These are phyloP conservation scores for Sclerotinia nivalis DNA, from an alignment of 2,329 filamentous ascomycete genomes.

Conservation along the genomic window DNA sequence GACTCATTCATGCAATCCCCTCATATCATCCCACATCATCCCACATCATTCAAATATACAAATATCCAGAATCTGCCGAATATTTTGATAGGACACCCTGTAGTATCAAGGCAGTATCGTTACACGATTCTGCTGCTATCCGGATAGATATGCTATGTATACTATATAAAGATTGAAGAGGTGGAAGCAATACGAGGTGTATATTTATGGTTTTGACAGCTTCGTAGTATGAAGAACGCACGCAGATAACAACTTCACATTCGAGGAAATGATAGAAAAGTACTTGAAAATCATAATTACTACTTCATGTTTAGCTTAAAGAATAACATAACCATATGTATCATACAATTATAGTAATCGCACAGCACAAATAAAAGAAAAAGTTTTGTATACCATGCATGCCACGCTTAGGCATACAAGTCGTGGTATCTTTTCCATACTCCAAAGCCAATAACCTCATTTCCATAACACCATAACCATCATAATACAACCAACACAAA, in stretches of 20 bases:
- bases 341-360: conserved; percentile 6
- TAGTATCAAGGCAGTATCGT: no score
- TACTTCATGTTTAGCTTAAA: not conserved
- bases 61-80: no score
- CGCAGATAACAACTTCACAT: not conserved
- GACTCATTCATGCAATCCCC: no score
- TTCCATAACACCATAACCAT: conserved; percentile 13
- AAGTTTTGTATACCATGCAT: conserved; percentile 9
- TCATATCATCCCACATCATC: no score
- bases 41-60: no score
- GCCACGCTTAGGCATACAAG: conserved; percentile 4
- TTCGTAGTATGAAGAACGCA: not conserved
- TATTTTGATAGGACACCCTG: no score
- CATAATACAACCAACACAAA: not conserved
- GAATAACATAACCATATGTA: conserved; percentile 1
- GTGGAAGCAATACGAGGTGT: no score
- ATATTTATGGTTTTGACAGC: no score
- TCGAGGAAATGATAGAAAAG: not conserved
- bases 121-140: no score
- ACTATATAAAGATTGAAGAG: no score
- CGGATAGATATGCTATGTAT: no score
- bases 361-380: not conserved
- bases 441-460: not conserved
- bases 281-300: not conserved
- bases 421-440: conserved; percentile 18